Base-by-base conservation (phyloP, 495 filamentous ascomycete genomes). In the Symbiotaphrina buchneri region DNA sequence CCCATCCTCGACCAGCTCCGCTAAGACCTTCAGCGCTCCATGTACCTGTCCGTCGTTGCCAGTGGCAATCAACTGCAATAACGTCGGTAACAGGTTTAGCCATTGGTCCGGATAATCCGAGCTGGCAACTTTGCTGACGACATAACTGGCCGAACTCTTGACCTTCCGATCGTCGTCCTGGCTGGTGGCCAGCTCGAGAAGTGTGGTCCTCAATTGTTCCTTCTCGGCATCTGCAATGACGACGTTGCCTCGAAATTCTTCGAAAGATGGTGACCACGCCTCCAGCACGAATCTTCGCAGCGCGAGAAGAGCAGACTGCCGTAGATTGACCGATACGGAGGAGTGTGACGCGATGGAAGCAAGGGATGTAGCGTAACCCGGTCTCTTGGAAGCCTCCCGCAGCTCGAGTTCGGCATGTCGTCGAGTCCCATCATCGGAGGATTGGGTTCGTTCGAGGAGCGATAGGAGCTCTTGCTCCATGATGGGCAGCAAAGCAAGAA, bases 51-150 rank as follows among this genome's bases (percentile, higher is more conserved):
- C 54, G 32, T 83, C 73, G 34, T 56, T 68, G 15, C 76, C 77
- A 32, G 56, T 61, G 25, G 67, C 57, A 45, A 95, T 79, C 19
- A 81, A 58, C 17, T 71, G 68, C 31, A 97, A 63, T 19, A 95
- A 56, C 17, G 68, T 67, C 6, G 75, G 79, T 10, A 97, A 67
- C 6, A 97, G 64, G 31, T 67, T 66, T 1, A 81, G 79, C 87
- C 87, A 97, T 47, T 82, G 65, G 28, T 92, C 79, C 13, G 87
- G 87, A 46, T 85, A 97, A 54, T 97, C 87, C 43, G 69, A 66
- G 35, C 70, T 74, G 31, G 90, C 87, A 39, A 97, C 91, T 56
- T 94, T 94, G 59, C 79, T 82, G 32, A 94, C 80, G n/a, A 77
- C 79, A 44, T 73, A 76, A 47, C 85, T 85, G 17, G 87, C 79